Conservation (phyloP, 176 grass and related monocot species). For the Avena sativa region DNA sequence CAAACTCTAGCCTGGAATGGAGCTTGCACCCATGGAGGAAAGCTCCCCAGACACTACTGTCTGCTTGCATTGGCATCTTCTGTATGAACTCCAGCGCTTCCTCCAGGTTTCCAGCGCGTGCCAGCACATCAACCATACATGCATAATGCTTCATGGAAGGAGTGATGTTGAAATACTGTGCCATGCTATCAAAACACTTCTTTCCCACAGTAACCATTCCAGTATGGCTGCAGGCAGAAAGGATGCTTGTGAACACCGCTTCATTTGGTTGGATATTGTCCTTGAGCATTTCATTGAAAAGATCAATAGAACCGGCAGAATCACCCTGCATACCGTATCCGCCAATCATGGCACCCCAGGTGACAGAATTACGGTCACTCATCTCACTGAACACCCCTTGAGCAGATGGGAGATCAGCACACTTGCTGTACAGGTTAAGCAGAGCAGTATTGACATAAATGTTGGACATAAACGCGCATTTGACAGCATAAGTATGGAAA, state of each 20-base stretch:
- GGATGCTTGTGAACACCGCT: conserved; percentile 66
- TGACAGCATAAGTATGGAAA: conserved; percentile 67
- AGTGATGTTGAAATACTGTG: conserved; percentile 53
- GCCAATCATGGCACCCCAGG: conserved; percentile 77
- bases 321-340: conserved; percentile 79
- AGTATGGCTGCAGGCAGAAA: conserved; percentile 72
- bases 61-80: conserved; percentile 63
- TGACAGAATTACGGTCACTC: conserved; percentile 58
- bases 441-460: conserved; percentile 68
- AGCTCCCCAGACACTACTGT: conserved; percentile 63
- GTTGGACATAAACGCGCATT: conserved; percentile 53
- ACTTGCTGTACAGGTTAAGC: conserved; percentile 75
- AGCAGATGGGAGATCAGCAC: conserved; percentile 60
- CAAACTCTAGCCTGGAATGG: conserved; percentile 73
- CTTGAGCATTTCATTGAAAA: conserved; percentile 67
- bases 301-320: conserved; percentile 55
- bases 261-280: conserved; percentile 68
- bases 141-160: conserved; percentile 77
- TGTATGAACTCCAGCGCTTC: conserved; percentile 71
- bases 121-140: conserved; percentile 77
- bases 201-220: conserved; percentile 65
- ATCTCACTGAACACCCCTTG: conserved; percentile 59
- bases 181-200: conserved; percentile 65
- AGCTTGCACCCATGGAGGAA: conserved; percentile 74
- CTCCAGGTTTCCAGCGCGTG: conserved; percentile 61